Evolutionary conservation across 2,329 filamentous ascomycete genomes (phyloP).

Genomic region (Cladosporium sp.): DNA sequence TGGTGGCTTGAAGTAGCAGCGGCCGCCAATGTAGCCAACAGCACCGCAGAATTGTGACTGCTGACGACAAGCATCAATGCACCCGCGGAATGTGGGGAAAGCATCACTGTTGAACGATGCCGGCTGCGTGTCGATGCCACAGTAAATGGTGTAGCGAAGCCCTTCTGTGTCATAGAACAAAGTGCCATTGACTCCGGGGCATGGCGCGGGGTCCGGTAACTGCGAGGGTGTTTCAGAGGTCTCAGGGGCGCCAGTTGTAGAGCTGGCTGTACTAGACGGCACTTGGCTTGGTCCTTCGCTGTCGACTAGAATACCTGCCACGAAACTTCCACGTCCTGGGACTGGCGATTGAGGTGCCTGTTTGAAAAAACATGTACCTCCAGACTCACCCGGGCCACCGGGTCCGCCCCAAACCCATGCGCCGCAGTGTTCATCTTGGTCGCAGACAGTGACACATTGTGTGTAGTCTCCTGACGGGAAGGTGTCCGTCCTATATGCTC

Average conservation of each 20-base stretch:
- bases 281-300: neutral
- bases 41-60: neutral
- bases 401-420: constrained; percentile 17
- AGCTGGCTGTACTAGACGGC: neutral
- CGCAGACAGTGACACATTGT: constrained; percentile 14
- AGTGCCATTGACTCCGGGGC: neutral
- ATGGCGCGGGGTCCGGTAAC: neutral
- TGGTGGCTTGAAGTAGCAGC: constrained; percentile 9
- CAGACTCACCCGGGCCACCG: neutral
- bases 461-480: constrained; percentile 14
- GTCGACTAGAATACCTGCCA: constrained; percentile 17
- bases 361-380: constrained; percentile 20
- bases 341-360: constrained; percentile 10
- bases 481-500: neutral
- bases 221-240: neutral
- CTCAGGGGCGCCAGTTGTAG: neutral
- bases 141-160: neutral
- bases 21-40: neutral
- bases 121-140: neutral
- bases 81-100: neutral
- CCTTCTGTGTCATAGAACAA: neutral
- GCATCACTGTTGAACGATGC: neutral
- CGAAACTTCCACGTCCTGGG: neutral
- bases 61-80: neutral
- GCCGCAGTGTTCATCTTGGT: neutral